Percentiles rank a stretch among this genome's conserved stretches.
phyloP scores from a whole-genome alignment of 139 green algal genomes.

The Chlamydomonas sp. region DNA sequence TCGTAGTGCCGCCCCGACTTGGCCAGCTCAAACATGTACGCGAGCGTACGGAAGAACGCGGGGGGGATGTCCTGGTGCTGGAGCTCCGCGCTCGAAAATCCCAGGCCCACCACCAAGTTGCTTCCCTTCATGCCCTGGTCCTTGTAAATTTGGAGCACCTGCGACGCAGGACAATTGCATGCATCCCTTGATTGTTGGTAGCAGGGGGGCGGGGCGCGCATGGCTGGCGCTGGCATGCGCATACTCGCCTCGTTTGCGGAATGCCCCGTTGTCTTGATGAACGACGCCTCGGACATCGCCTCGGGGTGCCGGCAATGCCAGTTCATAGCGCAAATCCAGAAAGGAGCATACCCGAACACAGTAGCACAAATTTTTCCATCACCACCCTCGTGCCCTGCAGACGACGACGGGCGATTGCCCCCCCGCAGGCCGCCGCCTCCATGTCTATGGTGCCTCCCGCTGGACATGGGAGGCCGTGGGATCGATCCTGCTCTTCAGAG shows the following conservation, averaged over 20 bases:
- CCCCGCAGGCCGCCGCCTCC: too few species aligned
- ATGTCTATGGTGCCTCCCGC: neutral
- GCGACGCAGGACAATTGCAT: neutral
- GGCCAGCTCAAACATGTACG: constrained; percentile 18
- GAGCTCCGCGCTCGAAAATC: neutral
- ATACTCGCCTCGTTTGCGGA: constrained; percentile 2
- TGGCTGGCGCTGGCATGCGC: neutral
- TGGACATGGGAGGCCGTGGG: too few species aligned
- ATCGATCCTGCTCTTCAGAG: too few species aligned
- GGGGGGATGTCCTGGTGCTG: constrained; percentile 6
- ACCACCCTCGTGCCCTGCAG: too few species aligned
- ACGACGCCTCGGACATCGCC: neutral
- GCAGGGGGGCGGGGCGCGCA: neutral
- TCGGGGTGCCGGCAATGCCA: constrained; percentile 18
- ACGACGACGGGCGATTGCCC: neutral
- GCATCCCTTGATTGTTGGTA: neutral
- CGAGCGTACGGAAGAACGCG: constrained; percentile 14
- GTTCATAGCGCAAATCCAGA: neutral
- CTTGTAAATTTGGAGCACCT: constrained; percentile 18
- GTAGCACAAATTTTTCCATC: too few species aligned
- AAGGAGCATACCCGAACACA: constrained; percentile 9
- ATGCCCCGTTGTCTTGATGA: neutral
- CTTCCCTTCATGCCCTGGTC: constrained; percentile 21
- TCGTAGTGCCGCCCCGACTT: constrained; percentile 8
- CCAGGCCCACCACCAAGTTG: constrained; percentile 22